Base-by-base conservation (phyloP, 2,329 filamentous ascomycete genomes). In the Gnomoniopsis smithogilvyi region DNA sequence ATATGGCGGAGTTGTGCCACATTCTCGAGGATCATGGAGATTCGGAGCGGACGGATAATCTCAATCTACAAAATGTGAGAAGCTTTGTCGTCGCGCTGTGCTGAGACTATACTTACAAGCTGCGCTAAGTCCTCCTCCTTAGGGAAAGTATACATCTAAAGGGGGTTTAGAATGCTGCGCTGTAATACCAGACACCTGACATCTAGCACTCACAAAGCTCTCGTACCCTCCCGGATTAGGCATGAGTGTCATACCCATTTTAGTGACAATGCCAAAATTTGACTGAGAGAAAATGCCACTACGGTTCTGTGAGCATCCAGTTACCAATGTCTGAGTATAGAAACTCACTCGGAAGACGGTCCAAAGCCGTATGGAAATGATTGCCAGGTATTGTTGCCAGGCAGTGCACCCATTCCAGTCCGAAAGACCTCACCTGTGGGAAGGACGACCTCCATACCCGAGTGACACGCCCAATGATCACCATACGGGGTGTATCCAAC, bases 201-300 rank as follows among this genome's bases (percentile, higher is more conserved):
- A 14, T n/a, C 19, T 47, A 3, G 3, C 22, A 54, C 69, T 67
- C 62, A 74, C 68, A 56, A 70, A 73, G 51, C 68, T 69, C 52
- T 81, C 76, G 60, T 78, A 77, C 1, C 77, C 78, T 11, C 75
- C 78, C 0, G 78, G 79, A 49, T 80, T 80, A 1, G 77, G 76
- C 80, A 83, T 83, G 36, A 84, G 70, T 69, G 68, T 68, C 63
- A 82, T 74, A 0, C 80, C 80, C 72, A 82, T 80, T 67, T 82
- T 81, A 3, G 78, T 79, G 2, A 81, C 78, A 24, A 82, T 76
- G 12, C 78, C 79, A 11, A 79, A 74, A 53, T 80, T 81, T 1
- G 74, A 78, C 62, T 82, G 78, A 0, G 76, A 73, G 63, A 82
- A 82, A 1, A 81, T 73, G 2, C 76, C 76, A 63, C 69, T 72